phyloP scores from a whole-genome alignment of 768 basidiomycete species.

The Boletus rubescentipes region DNA sequence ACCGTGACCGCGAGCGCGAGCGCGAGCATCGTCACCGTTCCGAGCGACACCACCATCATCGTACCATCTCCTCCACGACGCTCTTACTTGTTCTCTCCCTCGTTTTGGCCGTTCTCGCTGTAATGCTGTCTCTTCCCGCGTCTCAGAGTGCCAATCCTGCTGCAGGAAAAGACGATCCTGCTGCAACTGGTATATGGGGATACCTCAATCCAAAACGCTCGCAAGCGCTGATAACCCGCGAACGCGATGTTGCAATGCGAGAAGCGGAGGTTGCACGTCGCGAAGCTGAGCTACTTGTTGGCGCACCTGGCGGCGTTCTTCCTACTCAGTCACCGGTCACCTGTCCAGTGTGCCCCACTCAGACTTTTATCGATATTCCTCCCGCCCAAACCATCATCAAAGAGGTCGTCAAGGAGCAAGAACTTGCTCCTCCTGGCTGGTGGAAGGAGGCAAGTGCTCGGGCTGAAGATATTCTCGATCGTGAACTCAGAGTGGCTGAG shows the following conservation, averaged over 20 bases:
- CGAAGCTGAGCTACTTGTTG: slow-evolving; percentile 81
- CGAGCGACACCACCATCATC: slow-evolving; percentile 71
- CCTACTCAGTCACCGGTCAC: slow-evolving; percentile 48
- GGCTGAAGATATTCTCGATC: slow-evolving; percentile 78
- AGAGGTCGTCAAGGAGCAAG: slow-evolving; percentile 82
- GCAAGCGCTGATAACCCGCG: slow-evolving; percentile 75
- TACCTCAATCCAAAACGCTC: slow-evolving; percentile 81
- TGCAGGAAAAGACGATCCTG: slow-evolving; percentile 37
- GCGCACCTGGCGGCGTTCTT: slow-evolving; percentile 79
- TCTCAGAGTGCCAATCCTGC: slow-evolving; percentile 36
- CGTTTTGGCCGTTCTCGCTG: slow-evolving; percentile 82
- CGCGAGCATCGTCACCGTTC: slow-evolving; percentile 56
- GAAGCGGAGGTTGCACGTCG: slow-evolving; percentile 89
- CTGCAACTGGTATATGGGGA: slow-evolving; percentile 58
- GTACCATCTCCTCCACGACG: slow-evolving; percentile 88
- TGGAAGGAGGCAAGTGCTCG: slow-evolving; percentile 63
- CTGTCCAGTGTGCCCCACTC: slow-evolving; percentile 59
- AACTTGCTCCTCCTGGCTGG: slow-evolving; percentile 80
- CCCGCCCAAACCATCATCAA: slow-evolving; percentile 82
- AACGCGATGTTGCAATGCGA: slow-evolving; percentile 75
- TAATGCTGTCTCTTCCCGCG: slow-evolving; percentile 85
- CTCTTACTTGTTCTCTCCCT: slow-evolving; percentile 84
- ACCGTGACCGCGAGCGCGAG: slow-evolving; percentile 51
- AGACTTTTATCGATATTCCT: slow-evolving; percentile 55
- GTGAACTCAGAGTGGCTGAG: slow-evolving; percentile 82